phyloP scores from a whole-genome alignment of 2,329 filamentous ascomycete genomes.

The Cladosporium sp. region DNA sequence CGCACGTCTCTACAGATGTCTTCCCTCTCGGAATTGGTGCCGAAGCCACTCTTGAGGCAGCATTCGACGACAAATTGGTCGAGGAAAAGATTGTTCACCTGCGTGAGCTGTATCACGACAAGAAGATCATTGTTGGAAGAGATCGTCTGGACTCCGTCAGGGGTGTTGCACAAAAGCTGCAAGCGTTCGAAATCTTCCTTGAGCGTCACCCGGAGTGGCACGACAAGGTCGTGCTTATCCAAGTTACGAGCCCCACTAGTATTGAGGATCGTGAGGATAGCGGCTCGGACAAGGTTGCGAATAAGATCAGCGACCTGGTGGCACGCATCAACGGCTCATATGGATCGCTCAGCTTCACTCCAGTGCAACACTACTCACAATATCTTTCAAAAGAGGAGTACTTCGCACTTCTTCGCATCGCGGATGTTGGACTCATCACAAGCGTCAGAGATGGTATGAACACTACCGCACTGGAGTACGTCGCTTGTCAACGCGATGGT shows the following conservation, averaged over 20 bases:
- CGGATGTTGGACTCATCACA: conserved; percentile 89
- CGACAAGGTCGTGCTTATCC: conserved; percentile 86
- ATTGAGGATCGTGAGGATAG: conserved; percentile 66
- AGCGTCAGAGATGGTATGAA: conserved; percentile 98
- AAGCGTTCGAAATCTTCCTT: conserved; percentile 89
- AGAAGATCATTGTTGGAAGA: conserved; percentile 91
- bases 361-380: conserved; percentile 91
- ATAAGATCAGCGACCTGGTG: conserved; percentile 84
- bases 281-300: conserved; percentile 74
- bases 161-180: conserved; percentile 91
- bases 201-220: conserved; percentile 88
- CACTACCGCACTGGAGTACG: conserved; percentile 91
- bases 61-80: conserved; percentile 65
- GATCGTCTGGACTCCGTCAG: conserved; percentile 91
- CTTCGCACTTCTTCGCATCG: conserved; percentile 84
- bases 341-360: conserved; percentile 81
- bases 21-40: conserved; percentile 95
- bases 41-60: conserved; percentile 68
- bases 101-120: conserved; percentile 74
- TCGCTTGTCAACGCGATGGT: conserved; percentile 83
- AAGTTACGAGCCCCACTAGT: conserved; percentile 73
- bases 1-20: conserved; percentile 84
- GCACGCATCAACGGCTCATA: conserved; percentile 88
- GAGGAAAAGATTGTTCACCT: conserved; percentile 69
- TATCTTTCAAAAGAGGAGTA: conserved; percentile 89